A percentile compares a stretch with the other conserved stretches of the same genome.
Evolutionary conservation across 202 grass and related monocot genomes (phyloP).

Genomic region (Setaria viridis): DNA sequence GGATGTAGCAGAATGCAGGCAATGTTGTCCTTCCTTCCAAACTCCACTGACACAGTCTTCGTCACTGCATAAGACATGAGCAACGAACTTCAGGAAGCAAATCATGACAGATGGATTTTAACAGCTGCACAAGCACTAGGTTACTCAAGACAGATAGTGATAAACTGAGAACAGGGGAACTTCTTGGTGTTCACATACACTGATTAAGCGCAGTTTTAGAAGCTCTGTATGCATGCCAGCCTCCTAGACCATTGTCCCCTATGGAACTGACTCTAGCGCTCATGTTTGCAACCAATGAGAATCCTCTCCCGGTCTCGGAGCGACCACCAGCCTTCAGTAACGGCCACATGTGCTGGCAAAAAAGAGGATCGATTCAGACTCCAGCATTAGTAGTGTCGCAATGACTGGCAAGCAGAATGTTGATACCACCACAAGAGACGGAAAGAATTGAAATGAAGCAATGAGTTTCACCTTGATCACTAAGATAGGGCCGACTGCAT

Average conservation of each 20-base stretch:
- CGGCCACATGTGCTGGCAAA: constrained; percentile 74
- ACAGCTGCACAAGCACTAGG: no score
- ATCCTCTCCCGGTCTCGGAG: constrained; percentile 55
- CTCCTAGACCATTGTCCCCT: constrained; percentile 79
- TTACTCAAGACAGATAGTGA: no score
- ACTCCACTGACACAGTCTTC: constrained; percentile 73
- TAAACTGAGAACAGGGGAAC: neutral
- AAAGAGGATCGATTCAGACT: neutral
- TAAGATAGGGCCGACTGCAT: constrained; percentile 75
- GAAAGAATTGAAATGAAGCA: neutral
- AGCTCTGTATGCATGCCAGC: constrained; percentile 93
- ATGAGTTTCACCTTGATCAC: constrained; percentile 66
- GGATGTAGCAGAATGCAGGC: constrained; percentile 88
- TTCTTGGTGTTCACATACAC: constrained; percentile 45
- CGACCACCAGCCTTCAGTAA: constrained; percentile 64
- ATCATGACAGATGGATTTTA: no score
- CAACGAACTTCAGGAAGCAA: neutral
- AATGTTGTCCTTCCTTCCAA: constrained; percentile 71
- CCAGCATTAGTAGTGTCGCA: neutral
- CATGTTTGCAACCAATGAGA: constrained; percentile 77
- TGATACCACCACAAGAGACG: neutral
- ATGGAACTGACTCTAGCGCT: constrained; percentile 86
- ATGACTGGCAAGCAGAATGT: neutral
- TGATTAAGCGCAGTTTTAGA: constrained; percentile 91
- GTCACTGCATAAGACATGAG: constrained; percentile 73